Evolutionary conservation across 768 basidiomycete genomes (phyloP), one percentile per base, ranked within the genome.

Genomic region (Boletus coccyginus): DNA sequence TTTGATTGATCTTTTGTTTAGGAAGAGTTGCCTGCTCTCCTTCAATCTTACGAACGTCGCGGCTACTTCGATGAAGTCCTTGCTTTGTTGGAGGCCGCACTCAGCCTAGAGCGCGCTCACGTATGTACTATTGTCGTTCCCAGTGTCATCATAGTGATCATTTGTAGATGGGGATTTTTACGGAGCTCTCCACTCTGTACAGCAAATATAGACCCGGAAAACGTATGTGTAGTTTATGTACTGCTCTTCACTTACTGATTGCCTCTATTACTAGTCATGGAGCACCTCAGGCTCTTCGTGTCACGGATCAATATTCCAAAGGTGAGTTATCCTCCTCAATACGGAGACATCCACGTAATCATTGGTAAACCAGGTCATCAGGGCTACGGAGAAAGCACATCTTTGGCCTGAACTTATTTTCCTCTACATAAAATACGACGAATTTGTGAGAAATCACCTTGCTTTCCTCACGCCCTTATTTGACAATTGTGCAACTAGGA

Each of bases 401-500:
- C 83, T 99, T 45, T 99, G 97, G 97, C 88, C 96, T 12, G 96
- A 98, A 70, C 85, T 99, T 13, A 96, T 99, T 36, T 98, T 96
- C 83, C 76, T 99, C 49, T 99, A 98, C 74, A 88, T 98, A 78
- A 97, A 97, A 75, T 99, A 99, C 66, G 97, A 97, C 68, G 91
- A 95, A 80, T 94, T 87, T 68, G 88, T 88, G 60, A 61, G 87
- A 33, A 12, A 12, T 47, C 17, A n/a, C 32, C 40, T 56, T 43
- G 0, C 21, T 7, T 35, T 31, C 33, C 14, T 46, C 13, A 38
- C 6, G 41, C 49, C 32, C 24, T 33, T 35, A 50, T 59, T 43
- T 16, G 52, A 46, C 32, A 56, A 56, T 36, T n/a, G 33, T 12
- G 29, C 31, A 42, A 62, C 53, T 40, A 93, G 85, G 97, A 98